Evolutionary conservation across 129 eudicot species (phyloP), one percentile per base, ranked within the genome.

Genomic region (Flaveria trinervia): DNA sequence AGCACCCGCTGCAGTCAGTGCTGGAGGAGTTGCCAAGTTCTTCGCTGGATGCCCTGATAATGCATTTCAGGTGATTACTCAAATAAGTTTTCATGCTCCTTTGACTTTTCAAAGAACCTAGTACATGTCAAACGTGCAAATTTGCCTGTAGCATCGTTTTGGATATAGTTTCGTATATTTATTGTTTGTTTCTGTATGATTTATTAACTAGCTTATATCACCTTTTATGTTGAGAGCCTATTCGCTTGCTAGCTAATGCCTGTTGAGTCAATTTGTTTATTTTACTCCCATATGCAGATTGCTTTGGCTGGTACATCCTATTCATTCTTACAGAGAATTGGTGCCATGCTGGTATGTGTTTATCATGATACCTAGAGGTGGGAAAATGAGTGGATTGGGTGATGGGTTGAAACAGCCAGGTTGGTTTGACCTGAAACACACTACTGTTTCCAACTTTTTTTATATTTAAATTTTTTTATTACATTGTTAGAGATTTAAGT

Each of bases 31-130:
- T 41, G 87, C 96, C 75, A 90, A 89, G 72, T 90, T 83, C 87
- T 88, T 93, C 39, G 83, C 90, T 50, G 82, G 80, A 70, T 93
- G 98, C 74, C 98, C 98, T 26, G 98, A 88, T 77, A 93, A 93
- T 48, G 98, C 97, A 1, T 93, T 93, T 73, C 98, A 93, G 96
- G 98, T 86, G 48, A 36, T 36, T 36, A 36, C 41, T 36, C 41
- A 36, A 64, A 39, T 1, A 16, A 64, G 36, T 46, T 20, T 46
- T 64, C 67, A 28, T 68, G 22, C 46, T 64, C 76, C 65, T 71
- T 79, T 71, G 64, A 46, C 70, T 69, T 59, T 44, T 52, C 7
- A 54, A 72, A 33, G 22, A 74, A 64, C 28, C 41, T 57, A 57
- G 65, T 20, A 18, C 65, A 57, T 57, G 65, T 57, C 65, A 18